These are phyloP conservation scores for Dissophora ornata DNA, from an alignment of 192 early-diverging fungal genomes.

Conservation along the genomic window DNA sequence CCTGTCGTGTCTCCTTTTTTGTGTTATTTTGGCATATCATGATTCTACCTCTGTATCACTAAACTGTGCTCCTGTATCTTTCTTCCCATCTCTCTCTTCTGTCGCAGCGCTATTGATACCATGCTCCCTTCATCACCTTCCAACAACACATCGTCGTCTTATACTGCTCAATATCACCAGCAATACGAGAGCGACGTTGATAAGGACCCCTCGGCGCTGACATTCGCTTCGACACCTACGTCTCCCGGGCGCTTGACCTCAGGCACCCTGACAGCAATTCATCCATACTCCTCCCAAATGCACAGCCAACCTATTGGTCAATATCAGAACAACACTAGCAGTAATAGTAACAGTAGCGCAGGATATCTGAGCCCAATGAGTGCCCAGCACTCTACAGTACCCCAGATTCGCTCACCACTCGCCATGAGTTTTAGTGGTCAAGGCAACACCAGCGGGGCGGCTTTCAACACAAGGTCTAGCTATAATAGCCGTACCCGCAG, in stretches of 20 bases:
- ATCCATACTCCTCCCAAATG: constrained; percentile 11
- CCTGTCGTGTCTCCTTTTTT: constrained; percentile 32
- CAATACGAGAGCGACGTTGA: constrained; percentile 24
- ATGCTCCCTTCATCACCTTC: constrained; percentile 30
- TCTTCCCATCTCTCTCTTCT: background rate
- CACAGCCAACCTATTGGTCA: background rate
- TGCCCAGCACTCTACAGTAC: constrained; percentile 24
- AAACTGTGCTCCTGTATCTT: background rate
- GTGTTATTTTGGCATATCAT: constrained; percentile 32
- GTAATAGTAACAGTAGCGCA: constrained; percentile 8
- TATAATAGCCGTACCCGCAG: constrained; percentile 23
- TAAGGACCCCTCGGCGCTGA: constrained; percentile 4
- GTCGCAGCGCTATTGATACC: background rate
- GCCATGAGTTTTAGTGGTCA: constrained; percentile 34
- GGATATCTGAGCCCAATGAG: constrained; percentile 33
- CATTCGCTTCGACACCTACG: background rate
- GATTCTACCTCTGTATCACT: constrained; percentile 17
- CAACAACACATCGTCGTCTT: constrained; percentile 1
- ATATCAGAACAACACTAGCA: background rate
- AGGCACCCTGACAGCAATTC: background rate
- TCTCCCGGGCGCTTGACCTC: constrained; percentile 9
- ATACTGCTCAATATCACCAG: constrained; percentile 13
- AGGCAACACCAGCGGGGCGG: constrained; percentile 8
- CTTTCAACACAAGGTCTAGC: constrained; percentile 7
- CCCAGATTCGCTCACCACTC: constrained; percentile 44